Evolutionary conservation across 306 rosid genomes (phyloP).

Genomic region (Vigna nakashimae): DNA sequence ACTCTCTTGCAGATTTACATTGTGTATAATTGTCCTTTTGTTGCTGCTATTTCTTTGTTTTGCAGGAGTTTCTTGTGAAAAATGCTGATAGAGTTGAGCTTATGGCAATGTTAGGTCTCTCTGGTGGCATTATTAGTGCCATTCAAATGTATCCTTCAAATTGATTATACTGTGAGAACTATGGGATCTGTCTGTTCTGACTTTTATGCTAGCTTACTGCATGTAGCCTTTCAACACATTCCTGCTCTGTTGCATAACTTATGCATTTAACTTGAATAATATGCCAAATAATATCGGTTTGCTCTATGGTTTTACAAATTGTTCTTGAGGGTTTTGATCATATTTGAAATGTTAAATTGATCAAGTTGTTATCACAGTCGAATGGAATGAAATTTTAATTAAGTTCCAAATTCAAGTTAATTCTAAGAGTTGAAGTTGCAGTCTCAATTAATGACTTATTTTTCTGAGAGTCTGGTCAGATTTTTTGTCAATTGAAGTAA

Average conservation of each 20-base stretch:
- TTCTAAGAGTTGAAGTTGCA: not conserved
- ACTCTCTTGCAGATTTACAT: not conserved
- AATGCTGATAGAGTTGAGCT: constrained; percentile 89
- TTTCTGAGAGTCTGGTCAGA: not conserved
- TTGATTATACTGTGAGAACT: constrained; percentile 7
- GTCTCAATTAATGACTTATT: not conserved
- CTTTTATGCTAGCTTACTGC: not conserved
- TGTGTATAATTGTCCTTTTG: not conserved
- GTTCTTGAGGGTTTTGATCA: constrained; percentile 16
- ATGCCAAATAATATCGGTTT: constrained; percentile 22
- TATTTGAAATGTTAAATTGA: constrained; percentile 14
- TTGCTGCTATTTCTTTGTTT: constrained; percentile 31
- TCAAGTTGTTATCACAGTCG: not conserved
- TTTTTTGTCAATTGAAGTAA: not conserved
- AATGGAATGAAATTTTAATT: constrained; percentile 1
- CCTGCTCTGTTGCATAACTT: constrained; percentile 21
- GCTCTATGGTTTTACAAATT: constrained; percentile 1
- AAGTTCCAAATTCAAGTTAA: constrained; percentile 13
- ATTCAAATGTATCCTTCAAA: constrained; percentile 94
- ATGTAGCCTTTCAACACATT: not conserved
- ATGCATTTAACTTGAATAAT: not conserved
- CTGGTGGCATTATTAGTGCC: constrained; percentile 84
- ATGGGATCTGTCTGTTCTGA: constrained; percentile 30
- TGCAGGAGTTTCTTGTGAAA: constrained; percentile 91
- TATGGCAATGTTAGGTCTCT: constrained; percentile 83